Base-by-base conservation (phyloP, 306 rosid species). In the Ammopiptanthus mongolicus region DNA sequence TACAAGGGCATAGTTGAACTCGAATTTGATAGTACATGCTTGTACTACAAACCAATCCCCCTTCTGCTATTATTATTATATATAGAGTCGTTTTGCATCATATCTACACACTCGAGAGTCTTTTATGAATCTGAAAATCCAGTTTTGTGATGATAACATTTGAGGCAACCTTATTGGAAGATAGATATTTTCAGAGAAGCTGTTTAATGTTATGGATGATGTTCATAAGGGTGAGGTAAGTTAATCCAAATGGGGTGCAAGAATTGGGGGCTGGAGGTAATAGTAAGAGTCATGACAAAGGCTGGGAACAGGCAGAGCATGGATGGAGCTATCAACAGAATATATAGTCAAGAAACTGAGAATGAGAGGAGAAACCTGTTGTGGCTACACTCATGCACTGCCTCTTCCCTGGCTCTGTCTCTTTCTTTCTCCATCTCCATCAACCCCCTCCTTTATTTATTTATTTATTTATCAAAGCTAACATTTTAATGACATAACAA, bases 351-450 rank as follows among this genome's bases (percentile, higher is more conserved):
- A 21, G 42, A 10, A 44, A 41, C 9, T 22, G 48, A 58, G 65
- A 41, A 9, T 25, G 25, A 37, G 18, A 46, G 12, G 10, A 18
- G 2, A 36, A 3, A 39, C 48, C 88, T 82, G 88, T 84, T 86
- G 89, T 79, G 83, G 73, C 84, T 78, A 87, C 80, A 74, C 96
- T 85, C 96, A 92, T 92, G 97, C 96, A 92, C 96, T 90, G 97
- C 96, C 94, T 92, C 96, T 90, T 92, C 96, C 96, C 97, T 92
- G 97, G 96, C 93, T 91, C 19, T 74, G 65, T 70, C 84, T 52
- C 61, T 64, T 68, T 48, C 57, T 56, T 61, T 60, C 9, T 41
- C 23, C n/a, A 12, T 9, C 29, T 7, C 29, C 34, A 14, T 15
- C 3, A 4, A 1, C 8, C 41, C 8, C 48, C 29, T 18, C 14